Evolutionary conservation across 2,329 filamentous ascomycete species (phyloP), one percentile per base, ranked within the genome.

Genomic region (Orbilia javanica): DNA sequence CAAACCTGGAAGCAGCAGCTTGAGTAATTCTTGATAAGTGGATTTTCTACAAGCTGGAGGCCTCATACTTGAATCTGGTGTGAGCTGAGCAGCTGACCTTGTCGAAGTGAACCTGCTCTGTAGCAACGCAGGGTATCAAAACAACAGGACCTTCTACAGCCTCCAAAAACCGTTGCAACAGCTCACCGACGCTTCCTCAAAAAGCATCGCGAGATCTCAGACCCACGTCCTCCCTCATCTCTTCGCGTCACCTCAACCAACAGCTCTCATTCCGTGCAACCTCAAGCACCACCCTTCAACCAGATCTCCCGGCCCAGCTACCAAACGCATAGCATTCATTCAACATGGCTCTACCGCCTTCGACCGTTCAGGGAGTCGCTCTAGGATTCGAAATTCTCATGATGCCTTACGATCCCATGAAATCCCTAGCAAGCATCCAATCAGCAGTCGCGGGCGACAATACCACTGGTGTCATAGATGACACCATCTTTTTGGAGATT

Each of bases 381-480:
- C 20, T 53, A 31, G 67, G 67, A 6, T 71, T 71, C 20, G 39
- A 71, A 20, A n/a, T 63, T 7, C 42, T 71, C 29, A 3, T 69
- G 1, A 44, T 69, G 39, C 55, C 67, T 0, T 63, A 39, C 31
- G n/a, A 46, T 34, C 27, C 13, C 15, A 34, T 39, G 1, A 39
- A 18, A 20, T 10, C 7, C 18, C 25, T 55, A 25, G 18, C 44
- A 11, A 18, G 1, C 1, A 42, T 6, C 31, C 55, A 71, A 22
- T 25, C 22, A 13, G 25, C 20, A 7, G 44, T 36, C 7, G 11
- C 27, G 18, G 67, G 67, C 29, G 55, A 71, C 15, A 29, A 2
- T 1, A 27, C 67, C 8, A 39, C 36, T 1, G 55, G 63, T 20
- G 63, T 63, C 20, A 55, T 53, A 8, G 27, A 20, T 29, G 13